Conservation (phyloP, 495 filamentous ascomycete genomes). For the Penicillium argentinense region DNA sequence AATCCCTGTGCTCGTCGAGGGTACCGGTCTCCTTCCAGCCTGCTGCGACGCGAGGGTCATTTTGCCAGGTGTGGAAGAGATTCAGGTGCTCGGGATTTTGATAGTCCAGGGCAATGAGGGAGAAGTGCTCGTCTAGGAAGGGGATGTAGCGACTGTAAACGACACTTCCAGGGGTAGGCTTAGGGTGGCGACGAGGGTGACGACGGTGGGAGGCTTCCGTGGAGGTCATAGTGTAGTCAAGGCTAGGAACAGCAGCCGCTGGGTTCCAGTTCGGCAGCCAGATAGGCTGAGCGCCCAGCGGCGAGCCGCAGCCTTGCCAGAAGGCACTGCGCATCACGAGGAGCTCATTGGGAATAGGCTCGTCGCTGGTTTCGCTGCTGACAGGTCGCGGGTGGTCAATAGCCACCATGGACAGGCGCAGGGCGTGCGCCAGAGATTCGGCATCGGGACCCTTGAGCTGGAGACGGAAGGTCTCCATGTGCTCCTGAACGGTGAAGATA, state of each 20-base stretch:
- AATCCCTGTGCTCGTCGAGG: constrained; percentile 59
- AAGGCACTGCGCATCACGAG: constrained; percentile 37
- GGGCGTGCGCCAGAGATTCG: constrained; percentile 6
- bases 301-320: constrained; percentile 62
- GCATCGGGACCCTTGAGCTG: constrained; percentile 7
- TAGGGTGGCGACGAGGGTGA: constrained; percentile 56
- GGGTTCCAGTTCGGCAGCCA: constrained; percentile 38
- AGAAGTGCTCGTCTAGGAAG: constrained; percentile 61
- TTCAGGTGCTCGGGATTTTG: constrained; percentile 49
- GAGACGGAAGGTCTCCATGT: constrained; percentile 15
- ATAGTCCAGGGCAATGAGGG: constrained; percentile 59
- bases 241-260: constrained; percentile 14
- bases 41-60: constrained; percentile 64
- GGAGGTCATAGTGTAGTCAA: constrained; percentile 36
- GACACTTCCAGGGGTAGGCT: constrained; percentile 55
- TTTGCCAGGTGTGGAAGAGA: constrained; percentile 66
- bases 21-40: constrained; percentile 68
- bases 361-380: constrained; percentile 10
- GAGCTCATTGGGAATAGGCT: constrained; percentile 10
- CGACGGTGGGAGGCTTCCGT: constrained; percentile 32
- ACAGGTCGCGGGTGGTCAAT: constrained; percentile 13
- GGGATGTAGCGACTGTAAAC: constrained; percentile 67
- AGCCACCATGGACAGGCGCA: constrained; percentile 17
- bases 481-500: constrained; percentile 27
- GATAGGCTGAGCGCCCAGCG: constrained; percentile 53